Evolutionary conservation across 2,329 filamentous ascomycete genomes (phyloP).

Genomic region (Proliferodiscus dingleyae): DNA sequence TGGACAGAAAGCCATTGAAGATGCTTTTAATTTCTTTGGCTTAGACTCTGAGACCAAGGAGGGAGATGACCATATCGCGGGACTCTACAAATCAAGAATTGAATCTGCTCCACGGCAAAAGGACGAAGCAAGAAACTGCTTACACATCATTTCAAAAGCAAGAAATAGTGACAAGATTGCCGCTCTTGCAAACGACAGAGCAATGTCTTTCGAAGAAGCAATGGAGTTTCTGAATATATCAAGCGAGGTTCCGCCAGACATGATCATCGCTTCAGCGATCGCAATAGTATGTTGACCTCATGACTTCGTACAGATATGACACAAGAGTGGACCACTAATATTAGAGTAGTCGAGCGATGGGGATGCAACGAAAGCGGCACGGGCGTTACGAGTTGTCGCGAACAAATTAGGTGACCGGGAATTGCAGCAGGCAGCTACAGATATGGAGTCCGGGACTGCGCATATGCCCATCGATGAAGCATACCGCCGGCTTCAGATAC

Average conservation of each 20-base stretch:
- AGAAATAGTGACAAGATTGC: constrained; percentile 54
- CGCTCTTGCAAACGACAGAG: constrained; percentile 49
- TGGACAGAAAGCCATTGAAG: constrained; percentile 49
- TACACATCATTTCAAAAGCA: constrained; percentile 56
- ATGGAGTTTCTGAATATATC: constrained; percentile 52
- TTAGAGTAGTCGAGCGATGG: constrained; percentile 23
- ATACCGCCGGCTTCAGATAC: constrained; percentile 30
- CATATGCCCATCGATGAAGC: constrained; percentile 26
- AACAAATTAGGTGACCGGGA: constrained; percentile 23
- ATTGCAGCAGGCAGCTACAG: constrained; percentile 25
- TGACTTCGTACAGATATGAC: neutral
- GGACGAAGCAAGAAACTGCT: constrained; percentile 48
- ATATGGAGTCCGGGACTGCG: constrained; percentile 25
- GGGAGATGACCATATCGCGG: constrained; percentile 57
- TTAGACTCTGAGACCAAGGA: constrained; percentile 41
- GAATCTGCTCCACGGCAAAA: constrained; percentile 50
- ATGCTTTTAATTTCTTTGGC: constrained; percentile 56
- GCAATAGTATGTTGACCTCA: constrained; percentile 24
- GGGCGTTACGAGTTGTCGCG: constrained; percentile 28
- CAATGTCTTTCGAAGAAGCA: constrained; percentile 60
- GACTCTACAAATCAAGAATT: constrained; percentile 54
- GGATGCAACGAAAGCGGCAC: constrained; percentile 28
- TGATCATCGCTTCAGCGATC: constrained; percentile 29
- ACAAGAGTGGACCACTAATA: constrained; percentile 3
- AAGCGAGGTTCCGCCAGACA: constrained; percentile 27